Conservation (phyloP, 805 yeast species). For the Wickerhamomyces canadensis region DNA sequence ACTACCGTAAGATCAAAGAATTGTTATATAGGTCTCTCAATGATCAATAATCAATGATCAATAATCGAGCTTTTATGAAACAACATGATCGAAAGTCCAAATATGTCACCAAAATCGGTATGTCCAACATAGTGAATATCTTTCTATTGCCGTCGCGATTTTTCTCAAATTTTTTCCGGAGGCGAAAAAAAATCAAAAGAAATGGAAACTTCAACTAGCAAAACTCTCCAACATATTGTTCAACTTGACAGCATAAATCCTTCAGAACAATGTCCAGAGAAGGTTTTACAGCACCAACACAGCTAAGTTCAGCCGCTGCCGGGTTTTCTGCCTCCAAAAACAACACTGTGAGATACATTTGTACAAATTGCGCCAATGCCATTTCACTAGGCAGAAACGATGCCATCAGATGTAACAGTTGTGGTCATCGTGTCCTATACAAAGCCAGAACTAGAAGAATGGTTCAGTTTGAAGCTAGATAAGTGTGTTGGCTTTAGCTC, state of each 20-base stretch:
- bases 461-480: conserved; percentile 85
- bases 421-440: conserved; percentile 96
- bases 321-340: conserved; percentile 64
- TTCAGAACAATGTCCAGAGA: conserved; percentile 51
- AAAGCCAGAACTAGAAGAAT: conserved; percentile 97
- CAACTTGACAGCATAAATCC: neutral
- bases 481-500: conserved; percentile 9
- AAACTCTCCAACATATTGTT: no score
- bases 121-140: no score
- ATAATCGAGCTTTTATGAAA: no score
- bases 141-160: no score
- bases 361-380: conserved; percentile 93
- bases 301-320: conserved; percentile 82
- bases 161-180: neutral
- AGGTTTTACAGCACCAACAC: conserved; percentile 81
- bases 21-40: no score
- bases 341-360: conserved; percentile 86
- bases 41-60: no score
- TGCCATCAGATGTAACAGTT: conserved; percentile 96
- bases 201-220: neutral
- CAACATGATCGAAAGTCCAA: no score
- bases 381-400: conserved; percentile 87
- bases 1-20: no score
- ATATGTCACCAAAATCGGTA: no score
- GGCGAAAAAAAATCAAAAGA: neutral